Conservation (phyloP, 768 basidiomycete genomes). For the Leccinum variicolor region DNA sequence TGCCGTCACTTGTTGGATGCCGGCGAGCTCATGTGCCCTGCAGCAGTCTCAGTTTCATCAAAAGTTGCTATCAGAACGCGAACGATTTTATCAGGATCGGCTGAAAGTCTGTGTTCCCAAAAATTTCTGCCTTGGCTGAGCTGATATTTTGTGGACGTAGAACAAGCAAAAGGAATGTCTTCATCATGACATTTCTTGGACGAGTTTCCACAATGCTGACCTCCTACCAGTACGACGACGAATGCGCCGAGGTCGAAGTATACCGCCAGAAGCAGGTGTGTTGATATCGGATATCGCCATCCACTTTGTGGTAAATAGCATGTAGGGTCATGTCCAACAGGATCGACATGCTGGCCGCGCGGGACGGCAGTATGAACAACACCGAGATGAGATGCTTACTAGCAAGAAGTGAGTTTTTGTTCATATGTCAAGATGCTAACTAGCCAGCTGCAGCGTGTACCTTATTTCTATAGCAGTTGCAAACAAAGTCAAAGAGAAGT, state of each 20-base stretch:
- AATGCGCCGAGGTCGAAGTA: slow-evolving; percentile 69
- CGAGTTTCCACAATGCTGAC: slow-evolving; percentile 2
- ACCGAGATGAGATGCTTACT: slow-evolving; percentile 72
- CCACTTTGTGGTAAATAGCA: slow-evolving; percentile 4
- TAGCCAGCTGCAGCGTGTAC: slow-evolving; percentile 48
- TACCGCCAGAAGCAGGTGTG: slow-evolving; percentile 75
- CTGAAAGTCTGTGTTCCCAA: slow-evolving; percentile 50
- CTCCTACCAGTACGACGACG: slow-evolving; percentile 65
- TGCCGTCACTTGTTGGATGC: neutral
- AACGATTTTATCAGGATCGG: slow-evolving; percentile 64
- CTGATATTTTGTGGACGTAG: slow-evolving; percentile 13
- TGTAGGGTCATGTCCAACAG: slow-evolving; percentile 62
- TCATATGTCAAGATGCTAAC: neutral
- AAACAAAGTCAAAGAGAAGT: slow-evolving; percentile 66
- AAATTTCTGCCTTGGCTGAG: neutral
- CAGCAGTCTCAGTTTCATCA: slow-evolving; percentile 71
- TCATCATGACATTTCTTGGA: neutral
- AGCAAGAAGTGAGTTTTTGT: slow-evolving; percentile 64
- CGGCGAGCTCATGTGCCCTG: slow-evolving; percentile 10
- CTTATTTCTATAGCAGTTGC: slow-evolving; percentile 67
- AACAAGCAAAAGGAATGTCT: slow-evolving; percentile 31
- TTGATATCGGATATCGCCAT: neutral
- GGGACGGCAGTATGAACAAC: slow-evolving; percentile 72
- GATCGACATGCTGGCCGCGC: slow-evolving; percentile 75
- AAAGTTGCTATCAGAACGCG: slow-evolving; percentile 67